Evolutionary conservation across 306 rosid genomes (phyloP), one percentile per base, ranked within the genome.

Genomic region (Glycine tomentella): DNA sequence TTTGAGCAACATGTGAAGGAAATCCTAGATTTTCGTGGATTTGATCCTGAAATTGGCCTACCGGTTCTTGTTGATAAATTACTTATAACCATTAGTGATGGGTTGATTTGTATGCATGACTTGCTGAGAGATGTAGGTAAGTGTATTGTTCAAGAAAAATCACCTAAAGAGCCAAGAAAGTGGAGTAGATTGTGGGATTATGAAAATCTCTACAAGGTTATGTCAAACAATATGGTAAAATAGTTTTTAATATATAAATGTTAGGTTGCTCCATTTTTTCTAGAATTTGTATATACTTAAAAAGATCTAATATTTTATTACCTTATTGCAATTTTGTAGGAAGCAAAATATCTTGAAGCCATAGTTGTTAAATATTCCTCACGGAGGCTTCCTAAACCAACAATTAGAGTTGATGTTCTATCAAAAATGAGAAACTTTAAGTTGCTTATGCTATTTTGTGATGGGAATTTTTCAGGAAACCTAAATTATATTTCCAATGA

Each of bases 151-250:
- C 20, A 2, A 33, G 70, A 74, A 33, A 38, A 83, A 3, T 52
- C 56, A 15, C 78, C 69, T 5, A 42, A 25, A 7, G 53, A 77
- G 2, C 62, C 83, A 16, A 55, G 72, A 74, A 83, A 67, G 67
- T 78, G 83, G 83, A 83, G 83, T 34, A 73, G 77, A 42, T 7
- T 78, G 31, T 78, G 83, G 83, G 8, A 12, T 3, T 14, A 1
- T 13, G 0, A 56, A 42, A 67, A 83, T 38, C 4, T 79, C 46
- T 0, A 0, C 50, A 69, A 49, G 14, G 50, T 51, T 38, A 6
- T 38, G 67, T 8, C 0, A 5, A 25, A 62, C 31, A 56, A 74
- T 0, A 57, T 4, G 53, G 80, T 83, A 49, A 77, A 53, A 9
- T 20, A 16, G 8, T 20, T 11, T 10, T 3, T 33, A 38, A 4